Evolutionary conservation across 108 stramenopile genomes (phyloP).

Genomic region (Conticribra guillardii): DNA sequence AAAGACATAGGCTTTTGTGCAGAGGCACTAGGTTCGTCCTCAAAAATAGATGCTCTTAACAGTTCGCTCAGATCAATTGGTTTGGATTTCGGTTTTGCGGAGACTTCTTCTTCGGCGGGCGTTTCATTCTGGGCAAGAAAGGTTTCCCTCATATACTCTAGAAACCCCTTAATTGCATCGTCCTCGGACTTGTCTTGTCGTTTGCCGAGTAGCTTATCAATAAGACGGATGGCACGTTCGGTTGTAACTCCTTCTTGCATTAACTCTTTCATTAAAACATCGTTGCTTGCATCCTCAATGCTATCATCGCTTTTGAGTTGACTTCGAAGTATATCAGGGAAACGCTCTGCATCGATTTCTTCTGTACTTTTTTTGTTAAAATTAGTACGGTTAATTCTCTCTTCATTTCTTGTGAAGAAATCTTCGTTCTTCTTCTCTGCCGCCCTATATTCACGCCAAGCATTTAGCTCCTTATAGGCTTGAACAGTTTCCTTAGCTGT

Average conservation of each 20-base stretch:
- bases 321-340: conserved; percentile 18
- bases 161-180: conserved; percentile 18
- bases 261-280: conserved; percentile 46
- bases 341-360: conserved; percentile 21
- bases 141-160: conserved; percentile 30
- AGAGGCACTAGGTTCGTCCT: too few relatives aligned
- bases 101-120: not conserved
- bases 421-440: conserved; percentile 19
- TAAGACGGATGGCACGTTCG: conserved; percentile 29
- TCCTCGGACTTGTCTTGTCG: conserved; percentile 20
- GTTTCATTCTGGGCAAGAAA: conserved; percentile 24
- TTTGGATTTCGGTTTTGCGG: not conserved
- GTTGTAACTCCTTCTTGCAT: conserved; percentile 43
- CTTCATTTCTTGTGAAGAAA: conserved; percentile 22
- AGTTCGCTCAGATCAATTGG: not conserved
- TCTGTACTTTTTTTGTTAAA: conserved; percentile 20
- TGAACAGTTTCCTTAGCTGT: conserved; percentile 36
- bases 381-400: not conserved
- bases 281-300: conserved; percentile 40
- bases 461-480: conserved; percentile 34
- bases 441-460: conserved; percentile 33
- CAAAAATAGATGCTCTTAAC: not conserved
- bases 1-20: too few relatives aligned
- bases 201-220: conserved; percentile 35
- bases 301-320: conserved; percentile 30